Evolutionary conservation across 2,329 filamentous ascomycete genomes (phyloP), one percentile per base, ranked within the genome.

Genomic region (Byssothecium circinans): DNA sequence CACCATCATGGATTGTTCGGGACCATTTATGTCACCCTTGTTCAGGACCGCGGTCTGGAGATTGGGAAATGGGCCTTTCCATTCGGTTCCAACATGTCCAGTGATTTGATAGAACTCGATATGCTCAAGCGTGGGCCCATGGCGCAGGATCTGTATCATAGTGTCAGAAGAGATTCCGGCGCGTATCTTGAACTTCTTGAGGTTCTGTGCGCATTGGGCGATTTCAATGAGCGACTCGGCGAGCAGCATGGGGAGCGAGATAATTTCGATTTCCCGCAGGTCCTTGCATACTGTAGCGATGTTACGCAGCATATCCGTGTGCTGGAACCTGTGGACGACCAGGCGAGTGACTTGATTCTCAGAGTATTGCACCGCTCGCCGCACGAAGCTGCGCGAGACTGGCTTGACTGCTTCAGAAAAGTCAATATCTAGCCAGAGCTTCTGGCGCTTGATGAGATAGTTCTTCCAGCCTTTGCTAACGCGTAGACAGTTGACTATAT

Each of bases 401-500:
- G 68, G 67, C 52, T 63, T 70, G 22, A 62, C 69, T 5, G 78
- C 75, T 2, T 61, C 63, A 2, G 74, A 75, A 8, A 85, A 71
- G 52, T 84, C 81, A 10, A 85, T 64, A 47, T 78, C 65, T 47
- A 68, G 70, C 79, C 82, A 83, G 1, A 82, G 68, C 8, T 67
- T 65, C 0, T 74, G 70, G 20, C 75, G 62, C 3, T 74, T 75
- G 8, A 64, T 66, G 0, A 84, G 69, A 36, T 81, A 77, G n/a
- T 60, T 65, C 10, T 74, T 69, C 82, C 82, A 86, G 39, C 70
- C 67, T 62, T 75, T 80, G 30, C 77, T 83, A 2, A 85, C 81
- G 7, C 78, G 74, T 36, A 80, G 72, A 38, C 78, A 75, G 33
- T 71, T 79, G 67, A 79, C 70, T 42, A 77, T 69, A 43, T 81